Evolutionary conservation across 345 rosid genomes (phyloP).

Genomic region (Syzygium aqueum): DNA sequence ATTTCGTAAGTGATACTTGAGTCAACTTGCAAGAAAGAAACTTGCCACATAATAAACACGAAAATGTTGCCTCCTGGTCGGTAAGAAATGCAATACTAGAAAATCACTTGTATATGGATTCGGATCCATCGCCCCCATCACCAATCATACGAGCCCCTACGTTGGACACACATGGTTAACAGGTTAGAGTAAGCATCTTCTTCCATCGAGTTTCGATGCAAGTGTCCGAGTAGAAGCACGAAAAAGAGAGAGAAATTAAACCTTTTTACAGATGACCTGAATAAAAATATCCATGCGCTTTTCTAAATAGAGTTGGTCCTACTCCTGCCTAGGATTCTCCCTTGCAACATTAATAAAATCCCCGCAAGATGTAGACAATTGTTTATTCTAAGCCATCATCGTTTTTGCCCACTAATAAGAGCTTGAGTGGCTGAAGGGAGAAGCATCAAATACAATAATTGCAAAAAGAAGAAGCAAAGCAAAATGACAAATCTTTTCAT

Average conservation of each 20-base stretch:
- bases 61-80: accelerated
- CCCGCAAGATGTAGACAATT: background rate
- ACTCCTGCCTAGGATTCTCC: background rate
- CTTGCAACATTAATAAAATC: background rate
- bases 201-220: background rate
- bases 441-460: background rate
- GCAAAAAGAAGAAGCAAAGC: background rate
- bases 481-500: background rate
- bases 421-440: background rate
- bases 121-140: background rate
- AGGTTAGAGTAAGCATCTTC: background rate
- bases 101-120: background rate
- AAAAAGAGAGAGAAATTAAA: background rate
- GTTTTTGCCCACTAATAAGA: background rate
- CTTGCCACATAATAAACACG: background rate
- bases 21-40: background rate
- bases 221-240: background rate
- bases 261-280: background rate
- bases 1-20: background rate
- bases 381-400: background rate
- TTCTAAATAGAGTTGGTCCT: too few species aligned
- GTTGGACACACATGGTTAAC: background rate
- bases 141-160: background rate
- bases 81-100: background rate
- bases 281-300: background rate